A percentile compares a stretch with the other conserved stretches of the same genome.
Evolutionary conservation across 768 basidiomycete genomes (phyloP).

Genomic region (Tylopilus vinaceipallidus): DNA sequence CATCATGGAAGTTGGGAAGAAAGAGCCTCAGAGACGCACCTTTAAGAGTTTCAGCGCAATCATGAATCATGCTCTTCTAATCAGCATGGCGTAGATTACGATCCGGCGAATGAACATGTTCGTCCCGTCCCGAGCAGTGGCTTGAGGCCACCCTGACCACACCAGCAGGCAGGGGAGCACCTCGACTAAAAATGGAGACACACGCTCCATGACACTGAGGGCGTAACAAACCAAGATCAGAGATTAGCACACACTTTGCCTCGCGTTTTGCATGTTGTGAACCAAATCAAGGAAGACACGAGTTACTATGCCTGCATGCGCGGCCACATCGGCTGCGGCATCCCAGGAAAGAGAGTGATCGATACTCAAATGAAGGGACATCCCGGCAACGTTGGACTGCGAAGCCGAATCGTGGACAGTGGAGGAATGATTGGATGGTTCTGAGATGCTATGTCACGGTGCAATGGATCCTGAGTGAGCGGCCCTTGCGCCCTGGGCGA

Average conservation of each 20-base stretch:
- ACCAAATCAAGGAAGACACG: slow-evolving; percentile 1
- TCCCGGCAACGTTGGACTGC: not conserved
- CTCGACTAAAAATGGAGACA: slow-evolving; percentile 4
- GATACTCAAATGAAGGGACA: too few relatives aligned
- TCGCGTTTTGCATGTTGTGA: slow-evolving; percentile 13
- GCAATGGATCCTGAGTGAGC: not conserved
- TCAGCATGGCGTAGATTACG: not conserved
- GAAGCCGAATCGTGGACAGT: not conserved
- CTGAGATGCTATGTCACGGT: not conserved
- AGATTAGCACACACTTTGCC: slow-evolving; percentile 1
- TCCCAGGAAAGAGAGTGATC: not conserved
- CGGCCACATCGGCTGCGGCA: not conserved
- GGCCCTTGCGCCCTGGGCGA: slow-evolving; percentile 3
- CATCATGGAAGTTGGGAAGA: slow-evolving; percentile 13
- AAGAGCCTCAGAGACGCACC: not conserved
- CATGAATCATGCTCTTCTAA: not conserved
- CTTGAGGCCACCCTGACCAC: not conserved
- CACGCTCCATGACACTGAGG: not conserved
- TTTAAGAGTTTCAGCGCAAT: slow-evolving; percentile 3
- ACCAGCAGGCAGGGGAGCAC: too few relatives aligned
- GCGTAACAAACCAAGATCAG: not conserved
- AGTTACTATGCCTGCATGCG: not conserved
- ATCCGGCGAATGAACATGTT: not conserved
- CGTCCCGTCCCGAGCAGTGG: not conserved
- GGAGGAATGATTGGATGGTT: not conserved